These are phyloP conservation scores for Aspergillus thermomutatus DNA, from an alignment of 2,329 filamentous ascomycete genomes.

Conservation along the genomic window DNA sequence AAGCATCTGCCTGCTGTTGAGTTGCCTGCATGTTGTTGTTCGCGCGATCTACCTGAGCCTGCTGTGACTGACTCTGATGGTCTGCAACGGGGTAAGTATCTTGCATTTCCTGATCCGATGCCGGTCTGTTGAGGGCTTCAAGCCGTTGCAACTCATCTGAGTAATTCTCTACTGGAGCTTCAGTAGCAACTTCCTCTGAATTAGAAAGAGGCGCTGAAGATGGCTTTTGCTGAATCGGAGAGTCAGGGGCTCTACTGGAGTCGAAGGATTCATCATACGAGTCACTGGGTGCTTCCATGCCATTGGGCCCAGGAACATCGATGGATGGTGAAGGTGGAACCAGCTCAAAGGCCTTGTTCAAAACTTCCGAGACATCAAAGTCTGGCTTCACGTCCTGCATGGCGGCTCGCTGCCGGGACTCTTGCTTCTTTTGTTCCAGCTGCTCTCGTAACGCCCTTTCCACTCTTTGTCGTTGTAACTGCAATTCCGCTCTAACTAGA, in stretches of 20 bases:
- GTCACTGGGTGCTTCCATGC: constrained; percentile 66
- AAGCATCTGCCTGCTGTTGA: constrained; percentile 28
- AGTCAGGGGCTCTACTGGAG: constrained; percentile 84
- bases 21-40: constrained; percentile 19
- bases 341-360: constrained; percentile 66
- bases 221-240: constrained; percentile 45
- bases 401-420: constrained; percentile 48
- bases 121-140: constrained; percentile 35
- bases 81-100: constrained; percentile 40
- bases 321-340: constrained; percentile 66
- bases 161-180: constrained; percentile 31
- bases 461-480: constrained; percentile 74
- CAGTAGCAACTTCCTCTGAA: constrained; percentile 31
- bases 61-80: constrained; percentile 30
- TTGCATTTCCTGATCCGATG: constrained; percentile 38
- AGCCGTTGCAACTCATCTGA: constrained; percentile 36
- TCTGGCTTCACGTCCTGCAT: constrained; percentile 56
- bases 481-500: constrained; percentile 75
- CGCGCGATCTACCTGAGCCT: constrained; percentile 17
- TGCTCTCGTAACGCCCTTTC: constrained; percentile 77
- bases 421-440: constrained; percentile 60
- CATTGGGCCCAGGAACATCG: constrained; percentile 51
- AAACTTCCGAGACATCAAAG: constrained; percentile 69
- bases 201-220: constrained; percentile 29
- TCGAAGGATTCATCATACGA: constrained; percentile 94